Conservation (phyloP, 192 early-diverging fungal genomes). For the Gamsiella multidivaricata region DNA sequence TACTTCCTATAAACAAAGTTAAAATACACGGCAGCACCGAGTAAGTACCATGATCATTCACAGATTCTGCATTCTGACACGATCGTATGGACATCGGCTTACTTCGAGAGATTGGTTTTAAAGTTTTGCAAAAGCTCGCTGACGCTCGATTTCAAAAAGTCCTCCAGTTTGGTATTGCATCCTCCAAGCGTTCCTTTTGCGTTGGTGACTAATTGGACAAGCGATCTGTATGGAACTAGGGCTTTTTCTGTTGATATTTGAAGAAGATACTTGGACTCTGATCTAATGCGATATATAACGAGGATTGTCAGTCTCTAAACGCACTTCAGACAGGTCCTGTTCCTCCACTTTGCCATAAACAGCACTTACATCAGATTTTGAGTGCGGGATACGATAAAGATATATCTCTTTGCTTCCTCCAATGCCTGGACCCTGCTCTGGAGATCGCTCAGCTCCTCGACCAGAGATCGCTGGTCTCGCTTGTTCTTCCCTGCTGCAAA, state of each 20-base stretch:
- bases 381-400: constrained; percentile 54
- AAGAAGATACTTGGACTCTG: constrained; percentile 49
- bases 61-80: neutral
- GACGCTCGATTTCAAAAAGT: constrained; percentile 41
- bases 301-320: neutral
- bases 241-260: constrained; percentile 51
- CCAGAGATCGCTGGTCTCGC: constrained; percentile 34
- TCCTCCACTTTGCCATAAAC: too few species aligned
- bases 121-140: constrained; percentile 59
- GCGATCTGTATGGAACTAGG: constrained; percentile 55
- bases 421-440: constrained; percentile 43
- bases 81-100: neutral
- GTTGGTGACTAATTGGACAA: constrained; percentile 43
- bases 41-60: too few species aligned
- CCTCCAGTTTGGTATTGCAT: constrained; percentile 43
- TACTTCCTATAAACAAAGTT: constrained; percentile 55
- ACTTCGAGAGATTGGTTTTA: constrained; percentile 59
- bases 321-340: neutral
- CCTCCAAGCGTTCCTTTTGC: constrained; percentile 26
- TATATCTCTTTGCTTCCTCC: constrained; percentile 54
- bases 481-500: constrained; percentile 34
- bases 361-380: constrained; percentile 56
- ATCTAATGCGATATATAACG: constrained; percentile 7
- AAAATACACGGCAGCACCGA: too few species aligned
- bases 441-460: constrained; percentile 47